Evolutionary conservation across 1,284 basidiomycete genomes (phyloP).

Genomic region (Wolfiporia cocos): DNA sequence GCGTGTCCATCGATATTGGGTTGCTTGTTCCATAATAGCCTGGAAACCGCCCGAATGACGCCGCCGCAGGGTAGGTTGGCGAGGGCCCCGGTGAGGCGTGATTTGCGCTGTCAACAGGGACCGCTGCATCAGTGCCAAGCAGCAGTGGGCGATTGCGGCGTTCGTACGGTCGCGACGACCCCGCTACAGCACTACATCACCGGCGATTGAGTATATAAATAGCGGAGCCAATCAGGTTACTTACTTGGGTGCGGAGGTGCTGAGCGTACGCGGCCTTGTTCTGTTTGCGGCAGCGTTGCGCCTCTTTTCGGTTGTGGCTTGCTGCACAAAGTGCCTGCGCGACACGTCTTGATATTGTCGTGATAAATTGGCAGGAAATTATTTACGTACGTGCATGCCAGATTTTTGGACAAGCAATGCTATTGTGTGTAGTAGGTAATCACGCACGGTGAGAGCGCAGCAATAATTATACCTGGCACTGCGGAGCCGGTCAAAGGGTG

Average conservation of each 20-base stretch:
- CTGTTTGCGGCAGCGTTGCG: conserved; percentile 46
- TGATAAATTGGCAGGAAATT: too few relatives aligned
- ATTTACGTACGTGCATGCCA: conserved; percentile 72
- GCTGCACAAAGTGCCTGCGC: conserved; percentile 67
- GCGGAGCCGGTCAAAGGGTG: conserved; percentile 5
- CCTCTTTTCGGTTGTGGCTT: conserved; percentile 78
- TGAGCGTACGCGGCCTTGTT: conserved; percentile 57
- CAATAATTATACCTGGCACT: conserved; percentile 46
- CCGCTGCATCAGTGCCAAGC: too few relatives aligned
- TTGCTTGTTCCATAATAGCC: conserved; percentile 26
- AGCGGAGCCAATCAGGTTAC: conserved; percentile 9
- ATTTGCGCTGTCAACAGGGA: too few relatives aligned
- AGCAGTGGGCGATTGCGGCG: too few relatives aligned
- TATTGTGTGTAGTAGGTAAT: conserved; percentile 22
- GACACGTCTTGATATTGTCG: too few relatives aligned
- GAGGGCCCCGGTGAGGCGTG: conserved; percentile 9
- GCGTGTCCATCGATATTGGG: conserved; percentile 48
- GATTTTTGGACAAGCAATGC: conserved; percentile 79
- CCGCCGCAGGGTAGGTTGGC: conserved; percentile 12
- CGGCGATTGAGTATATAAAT: conserved; percentile 1
- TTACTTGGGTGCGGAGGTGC: conserved; percentile 40
- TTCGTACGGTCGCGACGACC: conserved; percentile 16
- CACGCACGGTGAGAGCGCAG: too few relatives aligned
- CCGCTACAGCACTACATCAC: conserved; percentile 7
- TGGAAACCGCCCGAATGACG: conserved; percentile 8